Evolutionary conservation across 1,284 basidiomycete species (phyloP).

Genomic region (Coniferiporia sulphurascens): DNA sequence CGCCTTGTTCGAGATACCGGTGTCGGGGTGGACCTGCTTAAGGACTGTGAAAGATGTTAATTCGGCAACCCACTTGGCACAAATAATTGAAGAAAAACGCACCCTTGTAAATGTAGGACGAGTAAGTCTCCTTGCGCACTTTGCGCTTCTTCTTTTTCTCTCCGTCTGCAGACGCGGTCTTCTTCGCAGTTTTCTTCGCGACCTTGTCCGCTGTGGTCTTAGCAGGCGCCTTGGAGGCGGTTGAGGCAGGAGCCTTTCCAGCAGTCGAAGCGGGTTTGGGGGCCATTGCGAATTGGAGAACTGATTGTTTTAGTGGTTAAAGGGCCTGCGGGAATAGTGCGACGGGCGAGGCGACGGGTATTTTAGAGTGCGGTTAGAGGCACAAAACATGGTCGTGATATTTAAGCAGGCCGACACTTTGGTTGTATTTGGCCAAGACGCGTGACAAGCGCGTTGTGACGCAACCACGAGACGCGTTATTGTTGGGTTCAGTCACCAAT

Average conservation of each 20-base stretch:
- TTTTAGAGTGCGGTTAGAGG: conserved; percentile 9
- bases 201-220: conserved; percentile 74
- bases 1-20: conserved; percentile 56
- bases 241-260: conserved; percentile 80
- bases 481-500: conserved; percentile 1
- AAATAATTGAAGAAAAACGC: conserved; percentile 23
- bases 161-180: conserved; percentile 44
- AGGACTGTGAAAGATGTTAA: conserved; percentile 29
- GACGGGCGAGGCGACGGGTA: conserved; percentile 13
- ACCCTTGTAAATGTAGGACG: conserved; percentile 94
- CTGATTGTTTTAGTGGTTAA: background rate
- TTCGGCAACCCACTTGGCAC: background rate
- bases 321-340: background rate
- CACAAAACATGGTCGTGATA: background rate
- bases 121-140: conserved; percentile 87
- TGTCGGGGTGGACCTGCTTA: conserved; percentile 54
- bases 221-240: conserved; percentile 67
- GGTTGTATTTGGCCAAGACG: conserved; percentile 20
- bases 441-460: conserved; percentile 13
- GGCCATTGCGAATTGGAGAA: conserved; percentile 43
- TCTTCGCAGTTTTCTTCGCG: conserved; percentile 64
- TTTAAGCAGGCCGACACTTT: conserved; percentile 16
- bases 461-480: conserved; percentile 1
- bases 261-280: conserved; percentile 81
- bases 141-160: conserved; percentile 90